Evolutionary conservation across 2,329 filamentous ascomycete genomes (phyloP), one percentile per base, ranked within the genome.

Genomic region (Aureobasidium melanogenum): DNA sequence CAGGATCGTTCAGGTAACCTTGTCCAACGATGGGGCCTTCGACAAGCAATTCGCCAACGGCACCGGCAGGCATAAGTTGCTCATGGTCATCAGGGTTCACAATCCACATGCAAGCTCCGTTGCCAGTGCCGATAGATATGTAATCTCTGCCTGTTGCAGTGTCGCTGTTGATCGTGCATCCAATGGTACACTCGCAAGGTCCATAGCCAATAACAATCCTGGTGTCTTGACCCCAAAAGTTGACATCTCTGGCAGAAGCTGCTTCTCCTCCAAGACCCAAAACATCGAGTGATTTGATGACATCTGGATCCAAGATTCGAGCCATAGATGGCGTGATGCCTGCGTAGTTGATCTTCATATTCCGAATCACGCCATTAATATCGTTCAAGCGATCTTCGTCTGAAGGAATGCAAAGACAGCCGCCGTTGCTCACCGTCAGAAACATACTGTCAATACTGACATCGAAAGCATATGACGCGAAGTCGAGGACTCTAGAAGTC

Each of bases 331-430:
- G 79, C 0, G 79, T 81, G 17, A 79, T 66, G 58, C 74, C 70
- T 12, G 74, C 72, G 70, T 74, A 77, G 38, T 80, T 80, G 24
- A 72, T 67, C 2, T 68, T 65, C 60, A 73, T 67, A 12, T 66
- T 67, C 43, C 69, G 69, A 54, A 75, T 73, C 2, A 65, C 77
- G 12, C 75, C 76, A 15, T 75, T 72, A 24, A 80, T 71, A 63
- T 80, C 76, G 60, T 79, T 78, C 63, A 79, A 70, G 2, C 78
- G 74, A 19, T 78, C 75, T 47, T 76, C 68, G 66, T 77, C 69
- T 63, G 74, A 76, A 0, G 78, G 78, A 12, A 81, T 74, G 55
- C 65, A 67, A 6, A 67, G 43, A 36, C 54, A 61, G 12, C 63
- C 65, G 5, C 66, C 66, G 22, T 46, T 55, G 8, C 38, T 44